Percentiles rank a stretch among this genome's conserved stretches.
Evolutionary conservation across 495 filamentous ascomycete genomes (phyloP).

Genomic region (Aeminium ludgeri): DNA sequence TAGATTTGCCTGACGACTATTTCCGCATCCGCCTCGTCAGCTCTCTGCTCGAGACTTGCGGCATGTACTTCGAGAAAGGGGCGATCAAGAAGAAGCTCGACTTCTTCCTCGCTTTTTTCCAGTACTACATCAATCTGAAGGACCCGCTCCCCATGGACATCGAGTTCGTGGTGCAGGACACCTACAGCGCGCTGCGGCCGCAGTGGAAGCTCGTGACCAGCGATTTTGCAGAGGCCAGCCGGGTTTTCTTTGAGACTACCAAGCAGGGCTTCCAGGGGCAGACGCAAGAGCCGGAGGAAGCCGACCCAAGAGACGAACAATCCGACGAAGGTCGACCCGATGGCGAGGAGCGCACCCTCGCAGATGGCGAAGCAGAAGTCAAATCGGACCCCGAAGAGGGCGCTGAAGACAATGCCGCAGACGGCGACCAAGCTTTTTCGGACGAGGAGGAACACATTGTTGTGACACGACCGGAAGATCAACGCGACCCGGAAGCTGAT

Average conservation of each 20-base stretch:
- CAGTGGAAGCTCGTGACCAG: conserved; percentile 69
- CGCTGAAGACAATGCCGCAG: conserved; percentile 25
- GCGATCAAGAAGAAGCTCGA: conserved; percentile 92
- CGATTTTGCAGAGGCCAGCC: conserved; percentile 66
- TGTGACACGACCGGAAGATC: conserved; percentile 75
- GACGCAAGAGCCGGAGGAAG: conserved; percentile 31
- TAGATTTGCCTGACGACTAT: conserved; percentile 87
- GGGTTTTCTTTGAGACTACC: conserved; percentile 71
- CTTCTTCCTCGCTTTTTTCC: conserved; percentile 94
- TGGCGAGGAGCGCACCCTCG: conserved; percentile 31
- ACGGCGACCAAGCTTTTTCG: conserved; percentile 24
- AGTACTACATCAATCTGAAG: conserved; percentile 94
- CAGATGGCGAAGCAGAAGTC: not conserved
- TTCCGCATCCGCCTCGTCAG: conserved; percentile 86
- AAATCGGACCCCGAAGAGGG: conserved; percentile 23
- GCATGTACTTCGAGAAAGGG: conserved; percentile 88
- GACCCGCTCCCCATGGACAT: conserved; percentile 89
- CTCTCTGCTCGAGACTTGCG: conserved; percentile 83
- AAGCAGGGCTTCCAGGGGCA: conserved; percentile 77
- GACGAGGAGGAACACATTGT: conserved; percentile 68
- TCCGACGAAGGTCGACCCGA: conserved; percentile 42
- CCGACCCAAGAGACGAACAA: conserved; percentile 31
- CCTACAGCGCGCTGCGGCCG: conserved; percentile 63
- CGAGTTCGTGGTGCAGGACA: conserved; percentile 92
- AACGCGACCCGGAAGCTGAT: conserved; percentile 83